A percentile compares a stretch with the other conserved stretches of the same genome.
Conservation (phyloP, 2,329 filamentous ascomycete species). For the Ophiostoma montium region DNA sequence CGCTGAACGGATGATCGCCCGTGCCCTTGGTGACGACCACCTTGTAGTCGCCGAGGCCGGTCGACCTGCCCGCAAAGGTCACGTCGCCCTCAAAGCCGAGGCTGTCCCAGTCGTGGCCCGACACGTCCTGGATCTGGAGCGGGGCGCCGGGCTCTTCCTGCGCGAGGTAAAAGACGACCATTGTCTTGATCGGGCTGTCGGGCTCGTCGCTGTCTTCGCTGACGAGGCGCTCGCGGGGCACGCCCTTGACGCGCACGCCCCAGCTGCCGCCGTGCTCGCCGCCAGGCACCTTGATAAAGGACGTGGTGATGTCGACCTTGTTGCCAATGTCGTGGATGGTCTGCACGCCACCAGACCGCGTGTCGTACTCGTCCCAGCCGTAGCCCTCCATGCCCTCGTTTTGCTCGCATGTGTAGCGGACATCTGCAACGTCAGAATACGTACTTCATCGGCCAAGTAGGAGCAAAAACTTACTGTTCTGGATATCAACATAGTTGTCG, state of each 20-base stretch:
- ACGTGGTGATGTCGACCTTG: slow-evolving; percentile 76
- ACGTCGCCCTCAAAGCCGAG: slow-evolving; percentile 45
- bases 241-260: slow-evolving; percentile 77
- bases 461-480: slow-evolving; percentile 44
- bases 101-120: slow-evolving; percentile 23
- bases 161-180: slow-evolving; percentile 67
- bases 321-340: slow-evolving; percentile 85
- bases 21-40: slow-evolving; percentile 61
- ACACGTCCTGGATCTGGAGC: slow-evolving; percentile 42
- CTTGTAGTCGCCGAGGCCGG: slow-evolving; percentile 64
- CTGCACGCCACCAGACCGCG: slow-evolving; percentile 72
- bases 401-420: slow-evolving; percentile 93
- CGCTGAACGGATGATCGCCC: slow-evolving; percentile 45
- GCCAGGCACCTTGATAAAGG: slow-evolving; percentile 85
- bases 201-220: slow-evolving; percentile 38
- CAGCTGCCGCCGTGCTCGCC: slow-evolving; percentile 79
- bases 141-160: slow-evolving; percentile 58
- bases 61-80: slow-evolving; percentile 53
- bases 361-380: slow-evolving; percentile 96
- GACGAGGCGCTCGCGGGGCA: slow-evolving; percentile 36
- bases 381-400: slow-evolving; percentile 88
- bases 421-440: slow-evolving; percentile 35
- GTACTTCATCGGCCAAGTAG: too few relatives aligned
- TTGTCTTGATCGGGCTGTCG: slow-evolving; percentile 49
- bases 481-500: slow-evolving; percentile 61